These are phyloP conservation scores for Lactarius psammicola DNA, from an alignment of 768 basidiomycete species.

Conservation along the genomic window DNA sequence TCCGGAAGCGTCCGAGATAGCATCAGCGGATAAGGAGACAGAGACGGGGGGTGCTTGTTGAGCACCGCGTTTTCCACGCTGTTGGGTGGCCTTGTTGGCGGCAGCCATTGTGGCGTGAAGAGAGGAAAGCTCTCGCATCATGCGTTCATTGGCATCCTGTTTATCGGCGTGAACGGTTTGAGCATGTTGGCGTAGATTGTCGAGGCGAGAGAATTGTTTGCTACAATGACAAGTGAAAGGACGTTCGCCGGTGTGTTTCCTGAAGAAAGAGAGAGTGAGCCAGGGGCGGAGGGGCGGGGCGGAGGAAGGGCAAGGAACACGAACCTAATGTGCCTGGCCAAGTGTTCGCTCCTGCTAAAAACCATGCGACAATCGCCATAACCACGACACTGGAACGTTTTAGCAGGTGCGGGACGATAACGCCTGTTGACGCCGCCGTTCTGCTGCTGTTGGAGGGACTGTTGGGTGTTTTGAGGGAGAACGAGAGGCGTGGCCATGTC, in stretches of 20 bases:
- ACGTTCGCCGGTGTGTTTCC: conserved; percentile 97
- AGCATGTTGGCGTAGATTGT: conserved; percentile 95
- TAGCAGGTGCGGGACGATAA: conserved; percentile 81
- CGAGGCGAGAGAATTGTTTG: conserved; percentile 93
- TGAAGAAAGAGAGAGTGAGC: conserved; percentile 37
- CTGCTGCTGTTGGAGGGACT: conserved; percentile 33
- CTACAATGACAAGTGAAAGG: conserved; percentile 96
- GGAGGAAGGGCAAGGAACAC: conserved; percentile 35
- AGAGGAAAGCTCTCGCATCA: conserved; percentile 87
- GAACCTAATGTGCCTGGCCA: conserved; percentile 93
- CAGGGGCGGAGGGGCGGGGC: conserved; percentile 28
- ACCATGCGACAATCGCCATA: conserved; percentile 97
- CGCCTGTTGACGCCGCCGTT: conserved; percentile 49
- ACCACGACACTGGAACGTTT: conserved; percentile 93
- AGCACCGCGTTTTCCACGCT: conserved; percentile 41
- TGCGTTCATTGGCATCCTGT: conserved; percentile 80
- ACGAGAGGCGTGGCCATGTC: conserved; percentile 22
- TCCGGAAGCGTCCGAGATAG: conserved; percentile 26
- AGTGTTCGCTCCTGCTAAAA: conserved; percentile 92
- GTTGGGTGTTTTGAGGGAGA: conserved; percentile 3
- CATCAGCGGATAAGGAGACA: conserved; percentile 26
- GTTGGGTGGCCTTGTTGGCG: conserved; percentile 41
- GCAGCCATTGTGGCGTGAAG: conserved; percentile 81
- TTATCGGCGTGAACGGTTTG: conserved; percentile 97
- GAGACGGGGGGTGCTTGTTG: conserved; percentile 32